phyloP scores from a whole-genome alignment of 371 early-diverging fungal species.

The Parasitella parasitica region DNA sequence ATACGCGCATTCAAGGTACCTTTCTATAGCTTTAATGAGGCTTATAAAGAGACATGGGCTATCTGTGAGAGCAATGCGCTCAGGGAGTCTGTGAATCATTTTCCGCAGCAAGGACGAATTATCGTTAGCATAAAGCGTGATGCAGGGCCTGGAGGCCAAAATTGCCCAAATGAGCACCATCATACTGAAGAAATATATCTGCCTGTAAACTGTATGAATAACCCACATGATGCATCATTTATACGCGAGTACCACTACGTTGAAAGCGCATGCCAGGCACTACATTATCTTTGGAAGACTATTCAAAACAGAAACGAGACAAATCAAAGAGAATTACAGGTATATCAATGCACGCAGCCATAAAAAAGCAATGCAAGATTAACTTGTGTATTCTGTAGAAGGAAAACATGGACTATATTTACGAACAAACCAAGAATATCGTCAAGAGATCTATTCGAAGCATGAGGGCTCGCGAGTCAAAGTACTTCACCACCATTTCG shows the following conservation, averaged over 20 bases:
- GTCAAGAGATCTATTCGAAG: neutral
- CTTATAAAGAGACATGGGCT: slow-evolving; percentile 1
- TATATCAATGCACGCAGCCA: neutral
- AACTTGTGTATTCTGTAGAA: neutral
- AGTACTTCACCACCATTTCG: slow-evolving; percentile 7
- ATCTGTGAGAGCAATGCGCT: neutral
- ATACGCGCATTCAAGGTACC: slow-evolving; percentile 8
- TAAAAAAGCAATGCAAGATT: neutral
- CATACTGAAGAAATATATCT: slow-evolving; percentile 9
- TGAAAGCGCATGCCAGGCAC: slow-evolving; percentile 13
- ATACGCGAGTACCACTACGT: slow-evolving; percentile 1
- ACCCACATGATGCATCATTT: neutral
- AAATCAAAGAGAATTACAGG: neutral
- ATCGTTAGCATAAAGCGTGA: neutral
- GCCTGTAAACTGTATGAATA: neutral
- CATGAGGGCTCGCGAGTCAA: neutral
- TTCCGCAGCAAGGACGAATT: neutral
- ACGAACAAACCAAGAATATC: neutral
- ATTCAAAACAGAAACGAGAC: neutral
- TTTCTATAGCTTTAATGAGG: neutral
- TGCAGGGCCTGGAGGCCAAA: neutral
- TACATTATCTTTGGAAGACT: slow-evolving; percentile 1
- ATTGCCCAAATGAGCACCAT: neutral
- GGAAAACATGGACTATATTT: neutral
- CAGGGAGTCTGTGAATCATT: neutral